These are phyloP conservation scores for Populus hybrid DNA, from an alignment of 441 rosid genomes.

Conservation along the genomic window DNA sequence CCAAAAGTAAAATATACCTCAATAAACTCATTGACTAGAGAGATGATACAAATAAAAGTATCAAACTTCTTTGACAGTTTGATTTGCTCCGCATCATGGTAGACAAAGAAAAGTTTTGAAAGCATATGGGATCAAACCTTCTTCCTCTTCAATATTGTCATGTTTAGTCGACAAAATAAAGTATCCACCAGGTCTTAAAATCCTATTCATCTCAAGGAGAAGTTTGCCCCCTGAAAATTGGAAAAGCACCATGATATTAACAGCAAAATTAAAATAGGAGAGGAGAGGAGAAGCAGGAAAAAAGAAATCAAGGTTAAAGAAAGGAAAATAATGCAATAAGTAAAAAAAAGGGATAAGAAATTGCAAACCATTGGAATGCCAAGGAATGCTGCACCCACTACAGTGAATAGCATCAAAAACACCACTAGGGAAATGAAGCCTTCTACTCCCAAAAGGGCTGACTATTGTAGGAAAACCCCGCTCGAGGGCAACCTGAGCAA, in stretches of 20 bases:
- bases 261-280: constrained; percentile 2
- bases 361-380: constrained; percentile 77
- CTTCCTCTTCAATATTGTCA: constrained; percentile 72
- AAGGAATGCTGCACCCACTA: constrained; percentile 65
- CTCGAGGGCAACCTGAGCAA: constrained; percentile 84
- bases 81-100: not conserved
- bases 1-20: not conserved
- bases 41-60: not conserved
- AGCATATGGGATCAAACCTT: constrained; percentile 48
- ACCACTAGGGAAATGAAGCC: constrained; percentile 90
- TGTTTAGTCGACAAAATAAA: constrained; percentile 73
- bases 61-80: not conserved
- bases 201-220: constrained; percentile 88
- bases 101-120: not conserved
- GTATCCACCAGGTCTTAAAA: constrained; percentile 89
- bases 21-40: not conserved
- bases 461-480: constrained; percentile 83
- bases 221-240: constrained; percentile 62
- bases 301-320: not conserved
- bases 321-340: not conserved
- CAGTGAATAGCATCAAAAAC: constrained; percentile 91
- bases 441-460: constrained; percentile 64
- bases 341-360: not conserved
- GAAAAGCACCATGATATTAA: not conserved
- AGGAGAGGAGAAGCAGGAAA: not conserved